These are phyloP conservation scores for Pleurotus giganteus DNA, from an alignment of 768 basidiomycete genomes.

Conservation along the genomic window DNA sequence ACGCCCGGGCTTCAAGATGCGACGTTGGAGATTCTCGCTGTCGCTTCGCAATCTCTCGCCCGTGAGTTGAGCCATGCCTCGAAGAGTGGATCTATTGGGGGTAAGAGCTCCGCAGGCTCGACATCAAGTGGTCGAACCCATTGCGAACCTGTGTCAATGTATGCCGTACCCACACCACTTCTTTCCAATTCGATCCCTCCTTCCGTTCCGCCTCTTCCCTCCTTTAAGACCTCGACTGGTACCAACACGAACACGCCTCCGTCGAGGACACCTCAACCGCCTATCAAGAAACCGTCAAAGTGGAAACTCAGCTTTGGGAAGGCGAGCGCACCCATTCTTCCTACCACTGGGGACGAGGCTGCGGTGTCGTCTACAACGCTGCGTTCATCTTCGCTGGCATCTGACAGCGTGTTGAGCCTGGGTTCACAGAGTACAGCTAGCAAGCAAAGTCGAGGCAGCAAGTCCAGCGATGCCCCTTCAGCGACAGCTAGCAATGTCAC, in stretches of 20 bases:
- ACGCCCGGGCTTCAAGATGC: conserved; percentile 44
- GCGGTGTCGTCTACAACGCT: conserved; percentile 3
- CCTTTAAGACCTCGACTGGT: conserved; percentile 31
- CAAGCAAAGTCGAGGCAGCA: conserved; percentile 3
- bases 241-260: not conserved
- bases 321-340: conserved; percentile 35
- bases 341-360: conserved; percentile 37
- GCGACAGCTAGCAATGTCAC: conserved; percentile 79
- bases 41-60: conserved; percentile 78
- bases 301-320: conserved; percentile 81
- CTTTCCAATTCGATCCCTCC: conserved; percentile 20
- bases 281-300: conserved; percentile 76
- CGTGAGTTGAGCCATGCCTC: conserved; percentile 76
- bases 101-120: conserved; percentile 26
- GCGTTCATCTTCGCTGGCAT: conserved; percentile 1
- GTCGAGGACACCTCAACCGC: no score
- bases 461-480: conserved; percentile 37
- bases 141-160: conserved; percentile 47
- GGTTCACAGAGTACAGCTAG: conserved; percentile 6
- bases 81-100: conserved; percentile 29
- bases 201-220: conserved; percentile 29
- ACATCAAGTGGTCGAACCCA: conserved; percentile 24
- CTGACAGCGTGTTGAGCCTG: conserved; percentile 8
- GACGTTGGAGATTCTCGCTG: conserved; percentile 68
- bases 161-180: conserved; percentile 37